These are phyloP conservation scores for Candida ulmi DNA, from an alignment of 805 yeast species.

Conservation along the genomic window DNA sequence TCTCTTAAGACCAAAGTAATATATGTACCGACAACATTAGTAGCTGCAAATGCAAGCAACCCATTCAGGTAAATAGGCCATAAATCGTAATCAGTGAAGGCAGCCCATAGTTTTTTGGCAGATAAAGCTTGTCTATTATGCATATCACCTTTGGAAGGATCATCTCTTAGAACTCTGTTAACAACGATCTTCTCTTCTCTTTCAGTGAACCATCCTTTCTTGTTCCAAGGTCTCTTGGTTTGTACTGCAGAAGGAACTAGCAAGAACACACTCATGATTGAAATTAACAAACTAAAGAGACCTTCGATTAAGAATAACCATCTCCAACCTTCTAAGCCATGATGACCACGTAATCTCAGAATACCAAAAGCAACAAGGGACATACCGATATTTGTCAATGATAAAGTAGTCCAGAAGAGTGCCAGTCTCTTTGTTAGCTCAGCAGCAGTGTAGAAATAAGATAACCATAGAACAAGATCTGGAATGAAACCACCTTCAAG, in stretches of 20 bases:
- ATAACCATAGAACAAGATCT: slow-evolving; percentile 57
- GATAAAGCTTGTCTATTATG: slow-evolving; percentile 51
- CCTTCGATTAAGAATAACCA: slow-evolving; percentile 70
- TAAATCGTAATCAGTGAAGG: slow-evolving; percentile 44
- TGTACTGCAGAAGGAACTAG: slow-evolving; percentile 57
- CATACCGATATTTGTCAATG: no score
- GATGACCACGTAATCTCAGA: no score
- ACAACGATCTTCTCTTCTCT: slow-evolving; percentile 54
- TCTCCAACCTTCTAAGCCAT: slow-evolving; percentile 53
- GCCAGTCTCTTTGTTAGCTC: slow-evolving; percentile 59
- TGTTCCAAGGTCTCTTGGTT: slow-evolving; percentile 44
- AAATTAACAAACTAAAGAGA: slow-evolving; percentile 47
- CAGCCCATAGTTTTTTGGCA: slow-evolving; percentile 29
- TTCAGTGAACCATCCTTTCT: slow-evolving; percentile 50
- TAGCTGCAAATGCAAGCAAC: slow-evolving; percentile 34
- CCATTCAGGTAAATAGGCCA: slow-evolving; percentile 55
- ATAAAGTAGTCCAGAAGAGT: no score
- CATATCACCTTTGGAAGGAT: slow-evolving; percentile 66
- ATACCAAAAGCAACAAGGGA: no score
- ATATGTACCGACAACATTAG: slow-evolving; percentile 31
- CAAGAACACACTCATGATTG: slow-evolving; percentile 37
- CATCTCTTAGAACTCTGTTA: slow-evolving; percentile 55
- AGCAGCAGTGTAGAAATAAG: slow-evolving; percentile 56
- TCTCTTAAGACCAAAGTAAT: slow-evolving; percentile 41
- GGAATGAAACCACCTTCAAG: slow-evolving; percentile 67